phyloP scores from a whole-genome alignment of 106 monocot species.

The Apostasia ramifera region DNA sequence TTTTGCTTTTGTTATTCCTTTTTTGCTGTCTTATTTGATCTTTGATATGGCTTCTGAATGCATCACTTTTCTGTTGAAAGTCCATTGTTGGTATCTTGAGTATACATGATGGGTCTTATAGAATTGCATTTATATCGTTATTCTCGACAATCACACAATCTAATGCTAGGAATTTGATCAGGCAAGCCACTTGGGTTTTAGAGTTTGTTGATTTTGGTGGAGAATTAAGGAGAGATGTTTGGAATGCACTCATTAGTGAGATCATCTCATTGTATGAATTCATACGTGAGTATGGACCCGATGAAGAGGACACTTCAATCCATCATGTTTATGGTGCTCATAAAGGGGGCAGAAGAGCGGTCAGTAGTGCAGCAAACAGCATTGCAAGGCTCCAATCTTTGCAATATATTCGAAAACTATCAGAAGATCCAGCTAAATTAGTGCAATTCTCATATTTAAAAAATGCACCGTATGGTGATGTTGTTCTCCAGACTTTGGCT shows the following conservation, averaged over 20 bases:
- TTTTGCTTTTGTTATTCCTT: background rate
- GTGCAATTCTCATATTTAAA: conserved; percentile 83
- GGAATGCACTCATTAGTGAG: conserved; percentile 91
- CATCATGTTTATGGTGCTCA: conserved; percentile 81
- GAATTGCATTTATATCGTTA: background rate
- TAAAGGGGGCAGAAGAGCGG: conserved; percentile 63
- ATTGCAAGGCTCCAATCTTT: conserved; percentile 86
- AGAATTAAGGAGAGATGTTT: conserved; percentile 92
- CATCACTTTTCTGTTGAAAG: background rate
- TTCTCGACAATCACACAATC: background rate
- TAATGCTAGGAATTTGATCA: conserved; percentile 23
- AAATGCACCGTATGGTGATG: conserved; percentile 72
- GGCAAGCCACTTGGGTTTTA: conserved; percentile 60
- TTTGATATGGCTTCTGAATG: background rate
- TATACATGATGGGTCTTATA: background rate
- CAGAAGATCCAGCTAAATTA: conserved; percentile 83
- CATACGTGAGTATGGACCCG: conserved; percentile 78
- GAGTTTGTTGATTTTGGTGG: conserved; percentile 98
- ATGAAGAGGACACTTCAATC: conserved; percentile 64
- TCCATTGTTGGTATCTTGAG: background rate
- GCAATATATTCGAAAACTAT: conserved; percentile 59
- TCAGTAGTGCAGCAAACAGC: conserved; percentile 60
- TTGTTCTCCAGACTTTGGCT: conserved; percentile 93
- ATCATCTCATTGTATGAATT: conserved; percentile 70
- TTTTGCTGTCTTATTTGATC: background rate